These are phyloP conservation scores for Rosa hybrid DNA, from an alignment of 331 rosid species.

Conservation along the genomic window DNA sequence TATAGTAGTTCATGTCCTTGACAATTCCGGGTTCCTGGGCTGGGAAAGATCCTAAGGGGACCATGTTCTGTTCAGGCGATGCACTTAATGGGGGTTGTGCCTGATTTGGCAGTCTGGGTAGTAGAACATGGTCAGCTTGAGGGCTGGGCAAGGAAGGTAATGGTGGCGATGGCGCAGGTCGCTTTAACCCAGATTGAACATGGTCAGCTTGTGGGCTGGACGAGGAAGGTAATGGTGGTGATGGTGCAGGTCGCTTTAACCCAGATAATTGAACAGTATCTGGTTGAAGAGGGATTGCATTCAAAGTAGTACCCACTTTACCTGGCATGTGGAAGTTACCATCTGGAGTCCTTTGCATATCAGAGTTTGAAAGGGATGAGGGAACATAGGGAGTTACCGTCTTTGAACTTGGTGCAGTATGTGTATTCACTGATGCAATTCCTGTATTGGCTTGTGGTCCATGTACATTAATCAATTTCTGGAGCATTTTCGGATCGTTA, in stretches of 20 bases:
- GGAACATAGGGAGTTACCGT: slow-evolving; percentile 25
- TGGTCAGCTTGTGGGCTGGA: slow-evolving; percentile 22
- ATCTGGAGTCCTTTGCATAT: slow-evolving; percentile 18
- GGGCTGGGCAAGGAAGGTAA: slow-evolving; percentile 21
- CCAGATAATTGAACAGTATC: slow-evolving; percentile 23
- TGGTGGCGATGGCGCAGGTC: slow-evolving; percentile 19
- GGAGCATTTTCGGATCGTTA: slow-evolving; percentile 56
- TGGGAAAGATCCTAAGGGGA: not conserved
- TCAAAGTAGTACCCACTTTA: slow-evolving; percentile 21
- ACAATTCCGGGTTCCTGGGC: slow-evolving; percentile 19
- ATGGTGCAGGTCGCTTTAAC: slow-evolving; percentile 25
- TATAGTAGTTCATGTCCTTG: slow-evolving; percentile 62
- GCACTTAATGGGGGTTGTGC: slow-evolving; percentile 18
- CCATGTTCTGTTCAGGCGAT: slow-evolving; percentile 27
- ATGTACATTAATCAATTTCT: slow-evolving; percentile 34
- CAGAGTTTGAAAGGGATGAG: slow-evolving; percentile 26
- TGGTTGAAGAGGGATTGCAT: slow-evolving; percentile 29
- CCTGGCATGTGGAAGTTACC: slow-evolving; percentile 23
- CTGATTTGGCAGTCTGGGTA: slow-evolving; percentile 34
- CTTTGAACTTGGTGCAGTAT: slow-evolving; percentile 16
- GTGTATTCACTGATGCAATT: slow-evolving; percentile 19
- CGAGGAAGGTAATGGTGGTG: slow-evolving; percentile 21
- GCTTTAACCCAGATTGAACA: slow-evolving; percentile 24
- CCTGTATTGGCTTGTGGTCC: slow-evolving; percentile 1
- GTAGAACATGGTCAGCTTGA: slow-evolving; percentile 9